phyloP scores from a whole-genome alignment of 2,329 filamentous ascomycete genomes.

The Orbilia ellipsospora region DNA sequence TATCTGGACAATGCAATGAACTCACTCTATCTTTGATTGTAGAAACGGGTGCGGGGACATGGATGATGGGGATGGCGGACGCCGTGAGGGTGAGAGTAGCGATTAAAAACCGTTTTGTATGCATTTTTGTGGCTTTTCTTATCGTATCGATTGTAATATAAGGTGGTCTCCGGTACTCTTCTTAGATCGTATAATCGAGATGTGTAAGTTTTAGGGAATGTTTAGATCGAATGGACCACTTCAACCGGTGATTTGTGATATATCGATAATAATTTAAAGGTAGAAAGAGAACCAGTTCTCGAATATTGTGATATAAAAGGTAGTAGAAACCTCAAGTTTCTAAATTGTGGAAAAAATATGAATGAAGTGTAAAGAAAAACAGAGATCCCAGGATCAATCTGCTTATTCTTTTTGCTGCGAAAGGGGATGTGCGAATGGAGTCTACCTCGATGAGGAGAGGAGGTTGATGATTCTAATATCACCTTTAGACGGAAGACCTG shows the following conservation, averaged over 20 bases:
- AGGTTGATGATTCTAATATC: constrained; percentile 23
- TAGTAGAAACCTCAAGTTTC: constrained; percentile 24
- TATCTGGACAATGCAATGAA: not conserved
- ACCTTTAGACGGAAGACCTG: not conserved
- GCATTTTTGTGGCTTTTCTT: constrained; percentile 16
- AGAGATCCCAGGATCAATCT: constrained; percentile 49
- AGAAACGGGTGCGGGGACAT: not conserved
- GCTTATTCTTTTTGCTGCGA: not conserved
- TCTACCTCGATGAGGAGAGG: constrained; percentile 24
- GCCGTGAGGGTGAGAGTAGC: constrained; percentile 15
- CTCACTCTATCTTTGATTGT: constrained; percentile 24
- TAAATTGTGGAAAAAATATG: not conserved
- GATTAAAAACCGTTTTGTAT: constrained; percentile 25
- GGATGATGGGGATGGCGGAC: constrained; percentile 25
- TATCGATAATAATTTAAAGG: not conserved
- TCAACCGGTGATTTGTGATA: too few species aligned
- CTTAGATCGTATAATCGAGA: not conserved
- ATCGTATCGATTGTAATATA: too few species aligned
- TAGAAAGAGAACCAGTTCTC: constrained; percentile 21
- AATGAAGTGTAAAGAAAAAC: constrained; percentile 13
- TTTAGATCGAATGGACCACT: too few species aligned
- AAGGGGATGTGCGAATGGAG: constrained; percentile 7
- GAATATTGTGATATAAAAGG: not conserved
- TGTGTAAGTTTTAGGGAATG: not conserved
- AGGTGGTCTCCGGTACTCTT: not conserved